A percentile compares a stretch with the other conserved stretches of the same genome.
These are phyloP conservation scores for Desmodesmus armatus DNA, from an alignment of 139 green algal genomes.

Conservation along the genomic window DNA sequence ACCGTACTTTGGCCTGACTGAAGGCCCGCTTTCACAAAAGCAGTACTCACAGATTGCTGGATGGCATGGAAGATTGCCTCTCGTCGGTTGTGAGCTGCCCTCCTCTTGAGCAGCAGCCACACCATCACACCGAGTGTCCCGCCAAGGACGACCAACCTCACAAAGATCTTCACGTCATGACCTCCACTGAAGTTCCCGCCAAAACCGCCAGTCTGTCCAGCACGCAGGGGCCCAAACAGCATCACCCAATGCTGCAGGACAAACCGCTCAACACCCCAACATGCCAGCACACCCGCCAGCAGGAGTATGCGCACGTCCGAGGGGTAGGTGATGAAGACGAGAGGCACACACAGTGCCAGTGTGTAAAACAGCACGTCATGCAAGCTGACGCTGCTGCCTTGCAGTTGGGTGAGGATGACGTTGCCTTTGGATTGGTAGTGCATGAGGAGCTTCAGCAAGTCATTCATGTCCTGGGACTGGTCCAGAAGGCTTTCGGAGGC, in stretches of 20 bases:
- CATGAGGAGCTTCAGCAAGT: constrained; percentile 32
- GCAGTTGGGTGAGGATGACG: background rate
- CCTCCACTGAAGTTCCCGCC: background rate
- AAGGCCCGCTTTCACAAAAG: background rate
- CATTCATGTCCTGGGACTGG: constrained; percentile 18
- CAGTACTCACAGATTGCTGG: background rate
- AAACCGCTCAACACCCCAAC: background rate
- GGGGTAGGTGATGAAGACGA: constrained; percentile 29
- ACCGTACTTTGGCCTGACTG: background rate
- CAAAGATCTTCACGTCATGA: constrained; percentile 20
- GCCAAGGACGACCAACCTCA: constrained; percentile 8
- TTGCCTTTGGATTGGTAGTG: constrained; percentile 8
- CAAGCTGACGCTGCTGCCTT: background rate
- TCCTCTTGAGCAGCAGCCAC: constrained; percentile 15
- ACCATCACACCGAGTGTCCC: background rate
- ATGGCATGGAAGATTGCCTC: constrained; percentile 12
- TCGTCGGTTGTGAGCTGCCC: background rate
- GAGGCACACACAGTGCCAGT: background rate
- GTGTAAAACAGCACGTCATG: constrained; percentile 19
- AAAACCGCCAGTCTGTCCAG: background rate
- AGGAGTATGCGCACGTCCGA: constrained; percentile 18
- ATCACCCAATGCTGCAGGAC: background rate
- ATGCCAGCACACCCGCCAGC: background rate
- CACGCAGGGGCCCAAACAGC: background rate
- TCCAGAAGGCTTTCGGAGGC: constrained; percentile 27